Evolutionary conservation across 345 rosid genomes (phyloP).

Genomic region (Corchorus olitorius): DNA sequence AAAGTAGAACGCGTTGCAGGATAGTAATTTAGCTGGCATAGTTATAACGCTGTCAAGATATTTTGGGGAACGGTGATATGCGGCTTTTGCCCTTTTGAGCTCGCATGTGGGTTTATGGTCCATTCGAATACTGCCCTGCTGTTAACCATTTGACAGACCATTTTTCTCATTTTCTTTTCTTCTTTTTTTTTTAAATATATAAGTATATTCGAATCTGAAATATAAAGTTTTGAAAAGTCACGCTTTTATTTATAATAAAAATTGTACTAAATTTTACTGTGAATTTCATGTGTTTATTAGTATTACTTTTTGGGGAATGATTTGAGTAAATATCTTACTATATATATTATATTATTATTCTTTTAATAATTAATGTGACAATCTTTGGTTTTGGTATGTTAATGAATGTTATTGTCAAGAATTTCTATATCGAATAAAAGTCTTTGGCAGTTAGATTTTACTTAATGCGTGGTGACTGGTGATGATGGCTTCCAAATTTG

Average conservation of each 20-base stretch:
- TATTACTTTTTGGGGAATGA: no score
- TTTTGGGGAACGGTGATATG: neutral
- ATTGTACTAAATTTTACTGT: no score
- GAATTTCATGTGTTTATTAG: no score
- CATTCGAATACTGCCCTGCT: neutral
- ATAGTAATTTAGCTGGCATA: neutral
- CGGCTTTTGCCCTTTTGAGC: neutral
- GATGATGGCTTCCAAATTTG: neutral
- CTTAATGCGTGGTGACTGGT: neutral
- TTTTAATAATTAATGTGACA: no score
- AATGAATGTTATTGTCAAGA: neutral
- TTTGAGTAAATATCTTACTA: no score
- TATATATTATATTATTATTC: no score
- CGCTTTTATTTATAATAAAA: no score
- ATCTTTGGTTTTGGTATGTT: neutral
- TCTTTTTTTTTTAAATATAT: neutral
- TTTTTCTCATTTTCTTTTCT: neutral
- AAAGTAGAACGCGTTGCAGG: neutral
- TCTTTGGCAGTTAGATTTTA: neutral
- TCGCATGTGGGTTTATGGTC: neutral
- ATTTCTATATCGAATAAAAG: neutral
- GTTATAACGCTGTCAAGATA: neutral
- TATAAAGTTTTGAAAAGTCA: no score
- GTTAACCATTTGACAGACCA: neutral
- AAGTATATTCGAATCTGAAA: no score